Base-by-base conservation (phyloP, 2,329 filamentous ascomycete genomes). In the Pyricularia grisea region DNA sequence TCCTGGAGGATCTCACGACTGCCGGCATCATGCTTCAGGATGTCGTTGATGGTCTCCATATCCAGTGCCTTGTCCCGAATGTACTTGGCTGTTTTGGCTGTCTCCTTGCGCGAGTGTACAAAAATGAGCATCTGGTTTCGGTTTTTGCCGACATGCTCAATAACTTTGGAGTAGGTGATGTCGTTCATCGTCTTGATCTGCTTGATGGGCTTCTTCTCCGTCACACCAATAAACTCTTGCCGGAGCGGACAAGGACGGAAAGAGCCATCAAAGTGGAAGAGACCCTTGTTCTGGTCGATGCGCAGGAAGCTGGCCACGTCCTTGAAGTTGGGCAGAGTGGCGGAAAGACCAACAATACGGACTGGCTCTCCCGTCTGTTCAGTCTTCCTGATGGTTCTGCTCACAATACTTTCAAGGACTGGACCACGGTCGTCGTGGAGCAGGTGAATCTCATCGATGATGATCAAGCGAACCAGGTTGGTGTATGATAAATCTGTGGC, bases 181-280 rank as follows among this genome's bases (percentile, higher is more conserved):
- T 99, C 95, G 76, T 99, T 99, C 95, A 99, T 99, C 0, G 92
- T 96, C 84, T 98, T 97, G 68, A 99, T 83, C 78, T 99, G 95
- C 81, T 98, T 99, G 81, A 99, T 99, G 6, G 95, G 92, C 78
- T 98, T 98, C 81, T 95, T 96, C 74, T 99, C 95, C 0, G 94
- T 97, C 63, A 99, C 92, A 68, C 95, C 95, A 73, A 99, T 92
- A 76, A 98, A 99, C 78, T 99, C 96, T 77, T 99, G 95, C 74
- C 92, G 93, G 74, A 99, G 80, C 1, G 95, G 95, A 77, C 95
- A 99, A 71, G 95, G 96, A 74, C 95, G 87, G 83, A 90, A 99
- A 4, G 93, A 93, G 63, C 92, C 92, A 78, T 99, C 95, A 74
- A 99, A 99, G 78, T 99, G 94, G 84, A 97, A 98, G 68, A 98